phyloP scores from a whole-genome alignment of 2,329 filamentous ascomycete species.

The Leptographium procerum region DNA sequence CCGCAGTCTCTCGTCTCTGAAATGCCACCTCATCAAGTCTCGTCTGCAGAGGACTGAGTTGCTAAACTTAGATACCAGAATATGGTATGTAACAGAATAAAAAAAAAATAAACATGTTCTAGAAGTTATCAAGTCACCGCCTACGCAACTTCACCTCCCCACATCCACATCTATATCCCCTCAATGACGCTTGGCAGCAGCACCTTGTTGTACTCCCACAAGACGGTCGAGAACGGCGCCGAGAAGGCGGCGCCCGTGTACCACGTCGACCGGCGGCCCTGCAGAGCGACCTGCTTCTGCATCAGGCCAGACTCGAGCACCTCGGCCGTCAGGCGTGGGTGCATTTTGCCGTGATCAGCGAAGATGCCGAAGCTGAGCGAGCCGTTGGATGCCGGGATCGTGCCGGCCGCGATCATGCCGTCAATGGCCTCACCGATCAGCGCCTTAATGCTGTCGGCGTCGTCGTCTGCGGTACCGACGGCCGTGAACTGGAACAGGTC shows the following conservation, averaged over 20 bases:
- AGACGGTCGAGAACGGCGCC: slow-evolving; percentile 19
- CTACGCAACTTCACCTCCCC: too few relatives aligned
- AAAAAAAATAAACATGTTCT: too few relatives aligned
- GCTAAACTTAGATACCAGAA: too few relatives aligned
- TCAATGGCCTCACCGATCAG: slow-evolving; percentile 14
- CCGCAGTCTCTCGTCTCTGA: too few relatives aligned
- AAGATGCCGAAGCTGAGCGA: slow-evolving; percentile 22
- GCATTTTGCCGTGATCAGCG: slow-evolving; percentile 25
- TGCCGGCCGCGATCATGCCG: slow-evolving; percentile 12
- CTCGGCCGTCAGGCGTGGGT: slow-evolving; percentile 20
- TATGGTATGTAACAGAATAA: too few relatives aligned
- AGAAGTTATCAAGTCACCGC: too few relatives aligned
- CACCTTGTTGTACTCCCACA: slow-evolving; percentile 23
- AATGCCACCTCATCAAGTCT: too few relatives aligned
- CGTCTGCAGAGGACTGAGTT: too few relatives aligned
- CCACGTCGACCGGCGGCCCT: slow-evolving; percentile 31
- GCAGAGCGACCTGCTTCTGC: slow-evolving; percentile 26
- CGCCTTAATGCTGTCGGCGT: slow-evolving; percentile 13
- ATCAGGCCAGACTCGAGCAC: slow-evolving; percentile 29
- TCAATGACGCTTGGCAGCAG: slow-evolving; percentile 10
- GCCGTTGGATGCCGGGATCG: slow-evolving; percentile 13
- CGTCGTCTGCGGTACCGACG: slow-evolving; percentile 15
- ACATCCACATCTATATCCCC: too few relatives aligned
- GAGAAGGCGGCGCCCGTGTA: slow-evolving; percentile 31
- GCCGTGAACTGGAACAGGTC: slow-evolving; percentile 21